A percentile compares a stretch with the other conserved stretches of the same genome.
phyloP scores from a whole-genome alignment of 2,329 filamentous ascomycete species.

The Trematosphaeria pertusa region DNA sequence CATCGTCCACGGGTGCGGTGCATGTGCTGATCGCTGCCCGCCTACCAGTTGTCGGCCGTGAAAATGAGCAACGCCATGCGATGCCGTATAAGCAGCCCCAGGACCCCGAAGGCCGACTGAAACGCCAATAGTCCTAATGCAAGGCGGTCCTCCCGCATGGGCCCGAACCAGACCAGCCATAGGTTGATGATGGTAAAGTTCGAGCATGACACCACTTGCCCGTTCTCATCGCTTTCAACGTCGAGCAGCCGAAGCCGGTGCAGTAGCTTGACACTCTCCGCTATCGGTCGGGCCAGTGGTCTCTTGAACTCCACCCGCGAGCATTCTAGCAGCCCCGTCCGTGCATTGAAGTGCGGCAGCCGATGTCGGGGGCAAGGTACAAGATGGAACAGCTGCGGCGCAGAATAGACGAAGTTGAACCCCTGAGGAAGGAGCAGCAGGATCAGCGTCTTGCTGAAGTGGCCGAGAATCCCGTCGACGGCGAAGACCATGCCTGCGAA shows the following conservation, averaged over 20 bases:
- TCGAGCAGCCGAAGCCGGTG: slow-evolving; percentile 71
- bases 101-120: slow-evolving; percentile 77
- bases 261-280: slow-evolving; percentile 70
- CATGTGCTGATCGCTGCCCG: too few species aligned
- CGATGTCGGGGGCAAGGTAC: slow-evolving; percentile 93
- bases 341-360: slow-evolving; percentile 84
- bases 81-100: slow-evolving; percentile 86
- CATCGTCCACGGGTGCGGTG: too few species aligned
- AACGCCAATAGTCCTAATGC: slow-evolving; percentile 80
- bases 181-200: slow-evolving; percentile 95
- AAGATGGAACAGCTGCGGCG: slow-evolving; percentile 87
- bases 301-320: slow-evolving; percentile 78
- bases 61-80: slow-evolving; percentile 87
- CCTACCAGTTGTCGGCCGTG: slow-evolving; percentile 76
- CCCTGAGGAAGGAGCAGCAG: slow-evolving; percentile 91
- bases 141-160: slow-evolving; percentile 84
- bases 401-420: slow-evolving; percentile 95
- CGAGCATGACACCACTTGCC: slow-evolving; percentile 77
- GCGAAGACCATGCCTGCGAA: slow-evolving; percentile 99
- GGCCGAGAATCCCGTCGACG: slow-evolving; percentile 92
- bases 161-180: slow-evolving; percentile 95
- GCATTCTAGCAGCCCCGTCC: slow-evolving; percentile 84
- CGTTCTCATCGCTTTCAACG: slow-evolving; percentile 71
- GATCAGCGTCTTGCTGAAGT: slow-evolving; percentile 96
- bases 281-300: slow-evolving; percentile 72